Percentiles rank a stretch among this genome's conserved stretches.
These are phyloP conservation scores for Ogataea saltuana DNA, from an alignment of 805 yeast species.

Conservation along the genomic window DNA sequence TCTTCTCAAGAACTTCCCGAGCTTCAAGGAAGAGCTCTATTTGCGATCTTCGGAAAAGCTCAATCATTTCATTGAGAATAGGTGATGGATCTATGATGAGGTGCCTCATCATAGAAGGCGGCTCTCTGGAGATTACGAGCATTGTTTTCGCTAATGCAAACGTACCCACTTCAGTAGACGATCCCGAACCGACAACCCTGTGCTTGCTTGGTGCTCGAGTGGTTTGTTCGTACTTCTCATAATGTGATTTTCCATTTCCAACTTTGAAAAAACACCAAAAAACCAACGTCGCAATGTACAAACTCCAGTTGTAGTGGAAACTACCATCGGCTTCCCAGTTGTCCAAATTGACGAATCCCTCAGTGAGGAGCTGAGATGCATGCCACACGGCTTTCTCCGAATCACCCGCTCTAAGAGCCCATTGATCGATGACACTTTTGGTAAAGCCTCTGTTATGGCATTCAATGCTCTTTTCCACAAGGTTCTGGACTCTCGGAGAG, in stretches of 20 bases:
- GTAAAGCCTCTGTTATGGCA: slow-evolving; percentile 12
- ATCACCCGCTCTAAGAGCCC: slow-evolving; percentile 10
- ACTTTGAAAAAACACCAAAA: slow-evolving; percentile 18
- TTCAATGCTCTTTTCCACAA: slow-evolving; percentile 11
- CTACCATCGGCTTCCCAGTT: slow-evolving; percentile 26
- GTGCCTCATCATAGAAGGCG: slow-evolving; percentile 5
- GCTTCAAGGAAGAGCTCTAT: background rate
- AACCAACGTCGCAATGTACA: slow-evolving; percentile 17
- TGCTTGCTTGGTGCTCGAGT: background rate
- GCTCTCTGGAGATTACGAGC: slow-evolving; percentile 6
- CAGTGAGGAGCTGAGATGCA: slow-evolving; percentile 17
- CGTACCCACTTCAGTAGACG: background rate
- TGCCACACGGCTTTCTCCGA: slow-evolving; percentile 19
- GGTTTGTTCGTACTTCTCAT: background rate
- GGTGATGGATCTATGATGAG: slow-evolving; percentile 9
- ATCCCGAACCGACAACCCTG: background rate
- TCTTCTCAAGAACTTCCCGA: background rate
- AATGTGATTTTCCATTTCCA: background rate
- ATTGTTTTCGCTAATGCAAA: slow-evolving; percentile 10
- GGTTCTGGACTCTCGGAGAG: slow-evolving; percentile 8
- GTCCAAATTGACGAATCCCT: slow-evolving; percentile 18
- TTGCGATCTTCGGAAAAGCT: background rate
- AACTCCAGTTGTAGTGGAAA: slow-evolving; percentile 23
- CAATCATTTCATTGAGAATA: slow-evolving; percentile 12
- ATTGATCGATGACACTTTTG: slow-evolving; percentile 5